phyloP scores from a whole-genome alignment of 2,329 filamentous ascomycete species.

The Cucurbitaria berberidis region DNA sequence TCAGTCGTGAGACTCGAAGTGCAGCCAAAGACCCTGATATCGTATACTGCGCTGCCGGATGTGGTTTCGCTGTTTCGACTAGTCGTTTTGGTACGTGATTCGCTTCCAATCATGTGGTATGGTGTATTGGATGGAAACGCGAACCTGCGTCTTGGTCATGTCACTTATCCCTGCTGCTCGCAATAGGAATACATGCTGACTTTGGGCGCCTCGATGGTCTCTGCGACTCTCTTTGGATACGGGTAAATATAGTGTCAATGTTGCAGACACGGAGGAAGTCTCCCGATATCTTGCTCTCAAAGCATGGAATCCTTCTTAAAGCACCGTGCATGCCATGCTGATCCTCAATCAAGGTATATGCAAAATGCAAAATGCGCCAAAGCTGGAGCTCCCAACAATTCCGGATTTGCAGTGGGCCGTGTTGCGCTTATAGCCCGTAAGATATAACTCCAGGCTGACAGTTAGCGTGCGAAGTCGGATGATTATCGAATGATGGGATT shows the following conservation, averaged over 20 bases:
- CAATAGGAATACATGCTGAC: conserved; percentile 1
- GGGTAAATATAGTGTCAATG: conserved; percentile 13
- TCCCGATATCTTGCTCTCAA: not conserved
- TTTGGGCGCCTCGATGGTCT: conserved; percentile 6
- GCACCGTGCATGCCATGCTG: conserved; percentile 11
- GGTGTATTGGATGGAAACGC: conserved; percentile 6
- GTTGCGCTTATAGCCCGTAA: not conserved
- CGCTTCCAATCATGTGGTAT: conserved; percentile 3
- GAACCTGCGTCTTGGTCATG: conserved; percentile 4
- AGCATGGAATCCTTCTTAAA: conserved; percentile 9
- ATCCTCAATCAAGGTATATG: not conserved
- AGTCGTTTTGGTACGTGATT: not conserved
- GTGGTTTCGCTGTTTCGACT: conserved; percentile 1
- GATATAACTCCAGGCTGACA: not conserved
- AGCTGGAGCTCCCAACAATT: not conserved
- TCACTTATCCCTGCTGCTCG: conserved; percentile 1
- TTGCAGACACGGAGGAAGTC: conserved; percentile 5
- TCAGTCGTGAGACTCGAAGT: conserved; percentile 13
- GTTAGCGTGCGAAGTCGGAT: not conserved
- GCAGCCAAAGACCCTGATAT: not conserved
- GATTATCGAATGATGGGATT: not conserved
- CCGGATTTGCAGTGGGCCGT: not conserved
- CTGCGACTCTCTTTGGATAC: conserved; percentile 6
- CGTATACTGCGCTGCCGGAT: conserved; percentile 3
- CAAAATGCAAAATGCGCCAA: not conserved